phyloP scores from a whole-genome alignment of 2,329 filamentous ascomycete genomes.

The Aureobasidium pullulans region DNA sequence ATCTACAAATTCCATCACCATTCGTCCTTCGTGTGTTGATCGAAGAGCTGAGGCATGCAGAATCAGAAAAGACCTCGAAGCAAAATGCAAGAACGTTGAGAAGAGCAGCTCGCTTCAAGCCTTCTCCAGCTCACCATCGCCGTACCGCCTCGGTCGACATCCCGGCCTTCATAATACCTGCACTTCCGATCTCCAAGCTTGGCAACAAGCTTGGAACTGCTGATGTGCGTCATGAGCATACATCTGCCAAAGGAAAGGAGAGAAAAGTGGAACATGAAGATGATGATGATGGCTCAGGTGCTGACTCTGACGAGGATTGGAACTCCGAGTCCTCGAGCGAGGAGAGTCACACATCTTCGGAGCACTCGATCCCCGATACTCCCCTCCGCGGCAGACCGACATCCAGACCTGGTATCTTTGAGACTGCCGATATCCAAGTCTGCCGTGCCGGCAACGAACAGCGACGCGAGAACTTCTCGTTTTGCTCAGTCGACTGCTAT shows the following conservation, averaged over 20 bases:
- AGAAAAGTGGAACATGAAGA: not conserved
- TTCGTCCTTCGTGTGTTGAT: not conserved
- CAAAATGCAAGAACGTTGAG: not conserved
- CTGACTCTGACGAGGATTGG: not conserved
- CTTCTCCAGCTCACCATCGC: not conserved
- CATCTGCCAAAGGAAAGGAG: too few species aligned
- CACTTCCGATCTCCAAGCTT: too few species aligned
- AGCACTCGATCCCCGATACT: not conserved
- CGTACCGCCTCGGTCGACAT: not conserved
- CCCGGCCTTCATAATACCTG: not conserved
- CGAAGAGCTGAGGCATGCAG: not conserved
- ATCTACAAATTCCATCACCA: not conserved
- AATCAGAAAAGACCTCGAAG: not conserved
- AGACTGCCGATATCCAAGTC: slow-evolving; percentile 4
- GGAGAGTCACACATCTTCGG: not conserved
- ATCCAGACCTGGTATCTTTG: not conserved
- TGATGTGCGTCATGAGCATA: too few species aligned
- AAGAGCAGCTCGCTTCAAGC: not conserved
- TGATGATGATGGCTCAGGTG: not conserved
- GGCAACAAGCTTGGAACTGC: too few species aligned
- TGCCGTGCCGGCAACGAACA: slow-evolving; percentile 3
- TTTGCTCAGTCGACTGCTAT: slow-evolving; percentile 11
- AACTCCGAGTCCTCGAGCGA: not conserved
- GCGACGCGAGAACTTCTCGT: slow-evolving; percentile 2
- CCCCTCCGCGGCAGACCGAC: not conserved